These are phyloP conservation scores for Gossypium longicalyx DNA, from an alignment of 345 rosid species.

Conservation along the genomic window DNA sequence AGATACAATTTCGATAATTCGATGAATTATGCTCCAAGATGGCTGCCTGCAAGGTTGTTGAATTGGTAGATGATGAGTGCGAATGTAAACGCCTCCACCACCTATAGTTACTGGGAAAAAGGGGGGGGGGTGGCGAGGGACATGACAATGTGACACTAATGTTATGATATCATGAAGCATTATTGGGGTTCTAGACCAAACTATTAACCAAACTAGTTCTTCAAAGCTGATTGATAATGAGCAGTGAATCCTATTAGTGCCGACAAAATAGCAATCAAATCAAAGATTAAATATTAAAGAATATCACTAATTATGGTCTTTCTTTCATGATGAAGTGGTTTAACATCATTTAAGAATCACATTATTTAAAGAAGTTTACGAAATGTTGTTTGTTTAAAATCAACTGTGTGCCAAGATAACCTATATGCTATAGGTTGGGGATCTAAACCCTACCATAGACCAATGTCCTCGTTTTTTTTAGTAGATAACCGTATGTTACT, in stretches of 20 bases:
- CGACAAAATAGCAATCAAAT: background rate
- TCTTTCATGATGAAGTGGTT: background rate
- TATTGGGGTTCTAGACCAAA: background rate
- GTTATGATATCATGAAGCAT: background rate
- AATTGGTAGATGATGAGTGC: background rate
- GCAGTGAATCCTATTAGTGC: background rate
- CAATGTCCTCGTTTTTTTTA: no score
- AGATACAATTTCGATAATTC: no score
- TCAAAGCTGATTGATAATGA: background rate
- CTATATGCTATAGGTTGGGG: background rate
- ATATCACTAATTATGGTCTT: background rate
- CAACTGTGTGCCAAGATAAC: no score
- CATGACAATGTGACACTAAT: background rate
- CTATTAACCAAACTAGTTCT: background rate
- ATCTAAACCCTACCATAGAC: no score
- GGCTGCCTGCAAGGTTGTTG: background rate
- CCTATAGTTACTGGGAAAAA: background rate
- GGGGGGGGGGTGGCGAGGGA: no score
- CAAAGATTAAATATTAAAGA: background rate
- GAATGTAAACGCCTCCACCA: background rate
- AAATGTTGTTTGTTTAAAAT: no score
- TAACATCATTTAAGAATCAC: background rate
- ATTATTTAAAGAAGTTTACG: no score
- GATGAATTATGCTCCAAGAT: background rate
- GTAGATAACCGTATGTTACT: no score